A percentile compares a stretch with the other conserved stretches of the same genome.
Conservation (phyloP, 2,329 filamentous ascomycete genomes). For the Xylariaceae sp. region DNA sequence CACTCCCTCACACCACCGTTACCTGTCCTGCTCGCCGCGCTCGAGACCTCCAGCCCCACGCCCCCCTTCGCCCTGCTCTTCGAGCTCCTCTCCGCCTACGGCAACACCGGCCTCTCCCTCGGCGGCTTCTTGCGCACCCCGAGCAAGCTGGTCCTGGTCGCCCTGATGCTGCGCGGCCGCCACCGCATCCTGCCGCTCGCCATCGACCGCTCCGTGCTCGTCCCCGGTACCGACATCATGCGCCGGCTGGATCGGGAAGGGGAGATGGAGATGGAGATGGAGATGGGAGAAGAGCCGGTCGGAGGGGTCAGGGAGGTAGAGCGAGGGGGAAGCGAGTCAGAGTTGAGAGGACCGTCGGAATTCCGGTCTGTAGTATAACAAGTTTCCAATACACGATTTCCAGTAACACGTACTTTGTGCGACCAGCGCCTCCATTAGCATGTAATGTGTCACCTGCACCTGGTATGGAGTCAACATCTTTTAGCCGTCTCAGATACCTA, state of each 20-base stretch:
- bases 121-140: slow-evolving; percentile 44
- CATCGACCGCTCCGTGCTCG: slow-evolving; percentile 34
- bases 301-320: neutral
- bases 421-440: too few species aligned
- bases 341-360: too few species aligned
- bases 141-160: slow-evolving; percentile 51
- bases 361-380: too few species aligned
- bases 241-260: neutral
- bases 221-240: slow-evolving; percentile 3
- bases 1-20: neutral
- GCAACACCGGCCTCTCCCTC: slow-evolving; percentile 40
- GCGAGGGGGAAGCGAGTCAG: too few species aligned
- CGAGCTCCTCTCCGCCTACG: slow-evolving; percentile 36
- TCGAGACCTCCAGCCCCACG: slow-evolving; percentile 32
- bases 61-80: slow-evolving; percentile 41
- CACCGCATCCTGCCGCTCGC: slow-evolving; percentile 52
- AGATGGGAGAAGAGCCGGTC: neutral
- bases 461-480: too few species aligned
- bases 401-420: too few species aligned
- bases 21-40: neutral
- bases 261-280: neutral
- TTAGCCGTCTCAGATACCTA: too few species aligned
- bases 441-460: too few species aligned
- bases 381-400: too few species aligned
- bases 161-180: slow-evolving; percentile 51